phyloP scores from a whole-genome alignment of 768 basidiomycete species.

The Leucocoprinus leucothites region DNA sequence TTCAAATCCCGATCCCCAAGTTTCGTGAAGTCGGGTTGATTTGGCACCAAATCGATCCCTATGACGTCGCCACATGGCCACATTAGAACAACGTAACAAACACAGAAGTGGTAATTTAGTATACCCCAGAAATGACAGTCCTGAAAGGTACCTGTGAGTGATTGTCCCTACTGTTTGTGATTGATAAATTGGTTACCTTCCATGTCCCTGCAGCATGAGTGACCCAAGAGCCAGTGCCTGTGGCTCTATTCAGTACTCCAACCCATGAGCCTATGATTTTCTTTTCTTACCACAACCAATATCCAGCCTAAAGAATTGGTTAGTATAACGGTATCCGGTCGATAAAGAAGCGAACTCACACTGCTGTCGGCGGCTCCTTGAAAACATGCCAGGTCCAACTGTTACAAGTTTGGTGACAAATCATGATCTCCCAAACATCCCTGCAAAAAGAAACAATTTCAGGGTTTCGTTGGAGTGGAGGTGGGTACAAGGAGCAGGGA shows the following conservation, averaged over 20 bases:
- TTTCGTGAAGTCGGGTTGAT: slow-evolving; percentile 65
- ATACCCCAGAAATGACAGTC: slow-evolving; percentile 37
- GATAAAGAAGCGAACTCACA: slow-evolving; percentile 38
- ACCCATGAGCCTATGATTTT: neutral
- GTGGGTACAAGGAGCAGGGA: too few relatives aligned
- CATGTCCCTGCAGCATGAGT: slow-evolving; percentile 60
- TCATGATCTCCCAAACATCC: slow-evolving; percentile 67
- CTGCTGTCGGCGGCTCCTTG: slow-evolving; percentile 53
- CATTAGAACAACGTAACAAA: neutral
- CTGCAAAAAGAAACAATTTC: slow-evolving; percentile 28
- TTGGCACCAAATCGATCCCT: slow-evolving; percentile 71
- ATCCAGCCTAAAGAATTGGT: slow-evolving; percentile 46
- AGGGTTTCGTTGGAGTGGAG: neutral
- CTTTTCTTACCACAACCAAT: slow-evolving; percentile 64
- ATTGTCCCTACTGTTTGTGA: neutral
- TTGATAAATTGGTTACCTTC: slow-evolving; percentile 42
- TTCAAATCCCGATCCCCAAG: slow-evolving; percentile 56
- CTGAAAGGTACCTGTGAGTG: slow-evolving; percentile 25
- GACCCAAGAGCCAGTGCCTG: slow-evolving; percentile 76
- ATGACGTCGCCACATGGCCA: neutral
- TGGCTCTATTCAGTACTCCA: neutral
- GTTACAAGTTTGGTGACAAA: slow-evolving; percentile 49
- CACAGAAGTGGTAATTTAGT: neutral
- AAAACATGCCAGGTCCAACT: slow-evolving; percentile 68
- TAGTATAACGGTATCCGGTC: neutral